Percentiles rank a stretch among this genome's conserved stretches.
These are phyloP conservation scores for Microbotryum intermedium DNA, from an alignment of 1,284 basidiomycete genomes.

Conservation along the genomic window DNA sequence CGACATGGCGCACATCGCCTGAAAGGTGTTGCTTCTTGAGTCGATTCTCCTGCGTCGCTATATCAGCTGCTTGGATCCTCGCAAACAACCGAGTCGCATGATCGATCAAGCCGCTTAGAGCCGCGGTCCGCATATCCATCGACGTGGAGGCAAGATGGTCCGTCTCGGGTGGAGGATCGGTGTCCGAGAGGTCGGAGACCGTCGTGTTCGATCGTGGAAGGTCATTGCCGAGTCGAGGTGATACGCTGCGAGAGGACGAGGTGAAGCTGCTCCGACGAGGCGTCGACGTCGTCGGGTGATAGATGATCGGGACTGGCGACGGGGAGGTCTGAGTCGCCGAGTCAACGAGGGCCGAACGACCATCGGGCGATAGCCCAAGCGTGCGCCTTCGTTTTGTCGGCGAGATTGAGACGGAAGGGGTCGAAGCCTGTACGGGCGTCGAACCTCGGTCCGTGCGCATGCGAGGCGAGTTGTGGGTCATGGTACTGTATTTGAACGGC, in stretches of 20 bases:
- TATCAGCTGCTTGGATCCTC: conserved; percentile 52
- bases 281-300: neutral
- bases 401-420: neutral
- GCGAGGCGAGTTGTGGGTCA: too few species aligned
- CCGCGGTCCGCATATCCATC: conserved; percentile 22
- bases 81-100: conserved; percentile 22
- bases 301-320: neutral
- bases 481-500: neutral
- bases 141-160: neutral
- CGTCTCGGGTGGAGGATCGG: neutral
- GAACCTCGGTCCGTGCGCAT: too few species aligned
- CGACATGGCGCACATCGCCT: conserved; percentile 78
- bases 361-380: neutral
- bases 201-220: conserved; percentile 6
- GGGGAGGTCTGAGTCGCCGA: conserved; percentile 17
- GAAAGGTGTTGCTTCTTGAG: conserved; percentile 83
- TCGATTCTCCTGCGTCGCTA: conserved; percentile 75
- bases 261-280: neutral
- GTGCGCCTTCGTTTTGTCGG: neutral
- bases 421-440: neutral
- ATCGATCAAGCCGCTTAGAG: conserved; percentile 28
- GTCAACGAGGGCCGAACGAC: conserved; percentile 4
- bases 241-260: neutral
- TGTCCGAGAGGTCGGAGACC: conserved; percentile 13
- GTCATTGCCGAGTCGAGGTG: neutral